phyloP scores from a whole-genome alignment of 2,329 filamentous ascomycete genomes.

The Epichloe uncinata region DNA sequence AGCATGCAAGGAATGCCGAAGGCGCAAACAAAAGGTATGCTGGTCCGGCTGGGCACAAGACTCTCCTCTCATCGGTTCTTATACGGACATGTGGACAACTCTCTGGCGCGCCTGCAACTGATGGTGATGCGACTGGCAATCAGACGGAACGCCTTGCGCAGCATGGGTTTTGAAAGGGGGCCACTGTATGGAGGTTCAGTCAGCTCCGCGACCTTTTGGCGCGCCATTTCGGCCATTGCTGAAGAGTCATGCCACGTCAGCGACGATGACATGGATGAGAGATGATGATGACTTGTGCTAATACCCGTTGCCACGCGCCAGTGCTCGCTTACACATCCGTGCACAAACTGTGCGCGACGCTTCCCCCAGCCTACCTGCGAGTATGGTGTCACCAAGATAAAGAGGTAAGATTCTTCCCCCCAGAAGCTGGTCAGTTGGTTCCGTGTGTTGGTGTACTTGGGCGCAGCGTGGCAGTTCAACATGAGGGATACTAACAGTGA shows the following conservation, averaged over 20 bases:
- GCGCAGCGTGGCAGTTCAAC: too few species aligned
- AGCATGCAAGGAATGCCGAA: slow-evolving; percentile 37
- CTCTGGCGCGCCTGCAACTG: too few species aligned
- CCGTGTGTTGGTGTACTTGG: too few species aligned
- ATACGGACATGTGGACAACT: background rate
- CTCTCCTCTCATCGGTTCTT: background rate
- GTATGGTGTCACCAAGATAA: slow-evolving; percentile 22
- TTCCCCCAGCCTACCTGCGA: slow-evolving; percentile 39
- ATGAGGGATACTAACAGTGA: background rate
- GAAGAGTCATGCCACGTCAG: background rate
- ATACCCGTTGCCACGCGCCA: slow-evolving; percentile 11
- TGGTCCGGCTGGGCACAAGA: background rate
- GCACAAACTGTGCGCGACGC: slow-evolving; percentile 37
- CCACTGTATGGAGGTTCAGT: too few species aligned
- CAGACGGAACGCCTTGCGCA: too few species aligned
- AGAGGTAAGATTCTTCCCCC: slow-evolving; percentile 10
- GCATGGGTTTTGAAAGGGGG: too few species aligned
- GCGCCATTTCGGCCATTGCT: background rate
- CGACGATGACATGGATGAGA: background rate
- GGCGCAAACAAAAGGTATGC: slow-evolving; percentile 36
- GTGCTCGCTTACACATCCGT: slow-evolving; percentile 42
- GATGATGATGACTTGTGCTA: background rate
- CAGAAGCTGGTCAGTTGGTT: background rate
- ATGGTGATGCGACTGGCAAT: too few species aligned
- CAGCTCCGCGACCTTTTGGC: background rate